These are phyloP conservation scores for Limtongia smithiae DNA, from an alignment of 805 yeast species.

Conservation along the genomic window DNA sequence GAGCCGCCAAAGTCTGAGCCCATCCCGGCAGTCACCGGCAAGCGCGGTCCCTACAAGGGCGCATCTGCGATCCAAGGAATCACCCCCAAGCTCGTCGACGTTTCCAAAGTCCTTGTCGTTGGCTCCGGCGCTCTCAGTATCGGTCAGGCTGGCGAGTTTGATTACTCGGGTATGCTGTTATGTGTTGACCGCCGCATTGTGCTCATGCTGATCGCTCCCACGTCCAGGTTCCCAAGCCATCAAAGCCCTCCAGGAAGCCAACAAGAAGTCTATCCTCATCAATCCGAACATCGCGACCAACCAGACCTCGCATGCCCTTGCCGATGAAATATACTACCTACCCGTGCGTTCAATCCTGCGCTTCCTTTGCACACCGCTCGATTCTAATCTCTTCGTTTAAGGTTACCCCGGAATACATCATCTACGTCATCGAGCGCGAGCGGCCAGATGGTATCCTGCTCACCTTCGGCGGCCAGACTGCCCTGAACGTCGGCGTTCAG, in stretches of 20 bases:
- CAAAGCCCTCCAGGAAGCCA: constrained; percentile 96
- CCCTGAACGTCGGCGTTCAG: constrained; percentile 90
- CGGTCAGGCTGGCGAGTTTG: constrained; percentile 99
- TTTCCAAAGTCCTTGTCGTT: constrained; percentile 79
- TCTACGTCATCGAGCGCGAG: constrained; percentile 92
- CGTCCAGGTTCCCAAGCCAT: constrained; percentile 82
- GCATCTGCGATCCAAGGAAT: constrained; percentile 21
- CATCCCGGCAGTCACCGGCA: constrained; percentile 11
- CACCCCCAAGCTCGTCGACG: constrained; percentile 58
- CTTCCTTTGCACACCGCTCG: too few species aligned
- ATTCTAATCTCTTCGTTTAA: neutral
- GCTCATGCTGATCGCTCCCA: too few species aligned
- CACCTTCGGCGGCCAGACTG: constrained; percentile 99
- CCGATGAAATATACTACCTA: constrained; percentile 91
- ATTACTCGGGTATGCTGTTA: constrained; percentile 73
- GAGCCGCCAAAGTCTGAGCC: neutral
- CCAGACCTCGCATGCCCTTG: constrained; percentile 96
- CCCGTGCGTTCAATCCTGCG: constrained; percentile 61
- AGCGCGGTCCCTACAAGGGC: constrained; percentile 22
- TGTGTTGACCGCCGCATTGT: neutral
- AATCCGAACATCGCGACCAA: constrained; percentile 98
- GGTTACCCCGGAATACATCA: constrained; percentile 89
- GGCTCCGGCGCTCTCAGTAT: constrained; percentile 98
- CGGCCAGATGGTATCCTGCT: constrained; percentile 92
- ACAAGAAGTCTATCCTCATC: constrained; percentile 89